These are phyloP conservation scores for Torulaspora indica DNA, from an alignment of 805 yeast species.

Conservation along the genomic window DNA sequence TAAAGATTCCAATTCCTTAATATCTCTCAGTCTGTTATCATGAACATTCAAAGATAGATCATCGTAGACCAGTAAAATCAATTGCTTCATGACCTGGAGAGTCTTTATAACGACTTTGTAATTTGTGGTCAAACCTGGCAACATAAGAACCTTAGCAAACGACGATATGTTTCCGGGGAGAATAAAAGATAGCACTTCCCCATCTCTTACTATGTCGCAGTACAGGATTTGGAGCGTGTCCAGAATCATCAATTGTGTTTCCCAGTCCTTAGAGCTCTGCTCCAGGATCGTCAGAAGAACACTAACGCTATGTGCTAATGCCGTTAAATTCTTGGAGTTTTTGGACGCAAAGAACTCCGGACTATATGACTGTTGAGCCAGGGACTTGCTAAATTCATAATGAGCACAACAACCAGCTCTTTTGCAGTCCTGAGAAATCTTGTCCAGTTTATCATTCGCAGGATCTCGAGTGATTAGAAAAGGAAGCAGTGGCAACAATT, in stretches of 20 bases:
- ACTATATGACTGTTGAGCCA: conserved; percentile 30
- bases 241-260: conserved; percentile 36
- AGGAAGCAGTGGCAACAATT: conserved; percentile 45
- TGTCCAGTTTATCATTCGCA: conserved; percentile 18
- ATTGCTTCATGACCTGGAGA: conserved; percentile 30
- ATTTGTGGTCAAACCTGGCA: conserved; percentile 36
- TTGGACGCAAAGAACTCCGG: conserved; percentile 17
- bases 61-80: conserved; percentile 39
- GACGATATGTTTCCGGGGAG: conserved; percentile 50
- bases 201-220: conserved; percentile 38
- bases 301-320: conserved; percentile 46
- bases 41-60: conserved; percentile 39
- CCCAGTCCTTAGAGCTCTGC: conserved; percentile 25
- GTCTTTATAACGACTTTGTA: conserved; percentile 36
- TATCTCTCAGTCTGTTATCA: conserved; percentile 15
- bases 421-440: conserved; percentile 38
- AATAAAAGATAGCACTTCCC: conserved; percentile 46
- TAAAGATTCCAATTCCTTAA: conserved; percentile 15
- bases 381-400: conserved; percentile 31
- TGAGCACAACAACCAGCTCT: conserved; percentile 37
- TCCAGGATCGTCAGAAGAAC: conserved; percentile 39
- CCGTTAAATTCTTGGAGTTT: conserved; percentile 36
- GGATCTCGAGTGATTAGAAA: conserved; percentile 39
- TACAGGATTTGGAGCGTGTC: conserved; percentile 37
- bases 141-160: conserved; percentile 38